phyloP scores from a whole-genome alignment of 441 rosid species.

The Euphorbia corollata region DNA sequence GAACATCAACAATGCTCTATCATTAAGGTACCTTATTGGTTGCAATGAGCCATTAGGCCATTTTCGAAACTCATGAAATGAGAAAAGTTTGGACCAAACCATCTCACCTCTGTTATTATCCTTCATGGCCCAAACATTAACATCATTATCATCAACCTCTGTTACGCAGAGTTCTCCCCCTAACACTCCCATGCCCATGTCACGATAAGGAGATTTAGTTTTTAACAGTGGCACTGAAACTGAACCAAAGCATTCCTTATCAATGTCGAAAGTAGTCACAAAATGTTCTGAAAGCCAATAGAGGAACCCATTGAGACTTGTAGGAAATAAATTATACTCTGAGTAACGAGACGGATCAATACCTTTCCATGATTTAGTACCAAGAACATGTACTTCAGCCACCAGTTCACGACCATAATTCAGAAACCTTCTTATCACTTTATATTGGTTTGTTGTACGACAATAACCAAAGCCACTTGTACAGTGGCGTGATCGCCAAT shows the following conservation, averaged over 20 bases:
- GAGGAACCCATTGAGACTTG: constrained; percentile 1
- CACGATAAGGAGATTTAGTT: not conserved
- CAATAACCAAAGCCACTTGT: constrained; percentile 11
- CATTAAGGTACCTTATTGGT: not conserved
- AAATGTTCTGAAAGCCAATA: not conserved
- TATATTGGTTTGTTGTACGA: not conserved
- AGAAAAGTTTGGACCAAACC: not conserved
- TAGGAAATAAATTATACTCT: not conserved
- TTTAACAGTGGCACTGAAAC: not conserved
- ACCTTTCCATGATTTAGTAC: constrained; percentile 2
- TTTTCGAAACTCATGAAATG: not conserved
- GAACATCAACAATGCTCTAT: constrained; percentile 1
- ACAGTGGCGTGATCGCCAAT: not conserved
- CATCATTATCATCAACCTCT: not conserved
- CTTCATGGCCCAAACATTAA: not conserved
- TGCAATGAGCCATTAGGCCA: not conserved
- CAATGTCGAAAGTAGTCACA: not conserved
- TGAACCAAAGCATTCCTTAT: constrained; percentile 5
- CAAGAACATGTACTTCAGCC: constrained; percentile 12
- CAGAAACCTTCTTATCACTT: constrained; percentile 5
- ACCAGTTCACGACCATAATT: not conserved
- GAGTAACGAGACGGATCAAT: not conserved
- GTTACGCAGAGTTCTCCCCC: not conserved
- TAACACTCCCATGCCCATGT: not conserved
- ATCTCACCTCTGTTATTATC: not conserved